Conservation (phyloP, 2,329 filamentous ascomycete genomes). For the Colletotrichum horii region DNA sequence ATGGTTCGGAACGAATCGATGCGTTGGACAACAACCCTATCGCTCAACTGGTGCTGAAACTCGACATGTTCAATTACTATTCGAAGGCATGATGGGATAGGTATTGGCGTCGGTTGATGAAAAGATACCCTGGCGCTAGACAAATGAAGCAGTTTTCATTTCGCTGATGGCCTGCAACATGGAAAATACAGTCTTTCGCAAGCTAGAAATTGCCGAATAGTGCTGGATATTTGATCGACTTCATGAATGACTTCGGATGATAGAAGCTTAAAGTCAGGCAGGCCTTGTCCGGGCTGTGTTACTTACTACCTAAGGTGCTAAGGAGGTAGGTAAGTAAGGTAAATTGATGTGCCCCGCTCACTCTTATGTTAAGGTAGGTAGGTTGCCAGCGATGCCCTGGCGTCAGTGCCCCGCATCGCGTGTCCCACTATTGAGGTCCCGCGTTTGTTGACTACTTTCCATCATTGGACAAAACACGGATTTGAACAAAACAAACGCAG, state of each 20-base stretch:
- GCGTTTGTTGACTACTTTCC: slow-evolving; percentile 12
- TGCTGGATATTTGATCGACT: background rate
- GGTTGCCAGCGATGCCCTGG: background rate
- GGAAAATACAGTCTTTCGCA: background rate
- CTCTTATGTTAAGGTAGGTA: too few species aligned
- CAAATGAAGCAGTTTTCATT: background rate
- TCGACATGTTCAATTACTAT: slow-evolving; percentile 77
- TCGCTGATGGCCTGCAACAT: background rate
- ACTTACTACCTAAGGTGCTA: too few species aligned
- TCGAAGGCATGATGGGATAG: slow-evolving; percentile 24
- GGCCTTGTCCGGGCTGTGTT: background rate
- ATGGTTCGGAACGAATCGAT: slow-evolving; percentile 33
- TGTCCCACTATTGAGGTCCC: slow-evolving; percentile 18
- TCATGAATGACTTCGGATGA: background rate
- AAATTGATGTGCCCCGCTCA: background rate
- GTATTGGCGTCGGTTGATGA: background rate
- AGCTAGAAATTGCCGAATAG: background rate
- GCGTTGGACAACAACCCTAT: slow-evolving; percentile 63
- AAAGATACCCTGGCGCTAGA: background rate
- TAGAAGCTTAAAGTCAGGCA: background rate
- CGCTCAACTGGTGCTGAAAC: slow-evolving; percentile 68
- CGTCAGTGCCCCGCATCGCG: slow-evolving; percentile 37
- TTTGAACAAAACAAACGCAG: slow-evolving; percentile 1
- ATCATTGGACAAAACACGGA: background rate
- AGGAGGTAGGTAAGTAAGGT: background rate